A percentile compares a stretch with the other conserved stretches of the same genome.
Evolutionary conservation across 2,329 filamentous ascomycete genomes (phyloP).

Genomic region (Ceratocystis cubensis): DNA sequence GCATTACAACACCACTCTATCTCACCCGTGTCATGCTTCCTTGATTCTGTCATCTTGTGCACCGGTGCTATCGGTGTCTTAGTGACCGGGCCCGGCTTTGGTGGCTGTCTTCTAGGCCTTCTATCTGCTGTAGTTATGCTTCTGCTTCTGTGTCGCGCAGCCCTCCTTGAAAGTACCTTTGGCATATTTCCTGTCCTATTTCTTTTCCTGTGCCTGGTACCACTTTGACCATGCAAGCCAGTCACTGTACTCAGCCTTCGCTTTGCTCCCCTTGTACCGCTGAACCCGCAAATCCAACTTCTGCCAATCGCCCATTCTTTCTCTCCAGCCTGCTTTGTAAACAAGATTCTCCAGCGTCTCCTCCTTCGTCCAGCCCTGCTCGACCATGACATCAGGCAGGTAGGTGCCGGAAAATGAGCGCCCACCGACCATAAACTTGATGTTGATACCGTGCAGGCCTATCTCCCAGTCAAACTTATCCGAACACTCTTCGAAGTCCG

Average conservation of each 20-base stretch:
- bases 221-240: constrained; percentile 73
- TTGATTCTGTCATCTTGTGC: too few species aligned
- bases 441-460: constrained; percentile 74
- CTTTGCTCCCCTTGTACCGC: constrained; percentile 76
- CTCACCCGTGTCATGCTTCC: too few species aligned
- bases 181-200: background rate
- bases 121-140: background rate
- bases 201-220: constrained; percentile 34
- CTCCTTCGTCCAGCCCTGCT: constrained; percentile 93
- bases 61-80: too few species aligned
- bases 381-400: constrained; percentile 75
- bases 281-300: constrained; percentile 68
- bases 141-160: constrained; percentile 8
- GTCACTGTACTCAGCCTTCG: constrained; percentile 55
- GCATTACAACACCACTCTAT: background rate
- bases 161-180: background rate
- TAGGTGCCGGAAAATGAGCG: constrained; percentile 76
- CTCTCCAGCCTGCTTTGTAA: constrained; percentile 87
- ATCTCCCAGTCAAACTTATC: constrained; percentile 75
- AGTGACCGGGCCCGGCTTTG: background rate
- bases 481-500: constrained; percentile 64
- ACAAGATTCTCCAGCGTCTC: constrained; percentile 82
- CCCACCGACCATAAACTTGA: constrained; percentile 65
- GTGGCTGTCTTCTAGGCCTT: background rate
- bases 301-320: constrained; percentile 65